phyloP scores from a whole-genome alignment of 2,329 filamentous ascomycete genomes.

The Colletotrichum coccodes region DNA sequence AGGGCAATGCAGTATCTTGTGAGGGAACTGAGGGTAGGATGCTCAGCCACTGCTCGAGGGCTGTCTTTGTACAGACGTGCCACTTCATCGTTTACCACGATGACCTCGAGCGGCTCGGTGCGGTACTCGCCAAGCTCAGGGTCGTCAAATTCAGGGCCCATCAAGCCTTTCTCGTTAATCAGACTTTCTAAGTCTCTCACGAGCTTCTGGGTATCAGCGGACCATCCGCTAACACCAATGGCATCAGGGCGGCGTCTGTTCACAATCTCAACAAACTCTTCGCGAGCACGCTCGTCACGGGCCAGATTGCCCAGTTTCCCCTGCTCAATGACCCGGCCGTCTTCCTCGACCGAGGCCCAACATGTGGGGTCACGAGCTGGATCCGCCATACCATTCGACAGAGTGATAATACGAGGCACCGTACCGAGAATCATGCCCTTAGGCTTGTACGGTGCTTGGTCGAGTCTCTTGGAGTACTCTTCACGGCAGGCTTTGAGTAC shows the following conservation, averaged over 20 bases:
- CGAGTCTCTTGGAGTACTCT: conserved; percentile 87
- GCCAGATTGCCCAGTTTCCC: conserved; percentile 86
- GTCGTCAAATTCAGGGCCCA: conserved; percentile 85
- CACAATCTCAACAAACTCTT: conserved; percentile 81
- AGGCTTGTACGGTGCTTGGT: conserved; percentile 96
- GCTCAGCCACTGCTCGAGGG: conserved; percentile 79
- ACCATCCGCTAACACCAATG: conserved; percentile 88
- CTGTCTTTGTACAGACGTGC: conserved; percentile 97
- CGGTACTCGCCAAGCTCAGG: conserved; percentile 79
- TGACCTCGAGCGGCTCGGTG: conserved; percentile 84
- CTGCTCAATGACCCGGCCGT: conserved; percentile 88
- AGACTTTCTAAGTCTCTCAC: conserved; percentile 84
- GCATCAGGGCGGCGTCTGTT: conserved; percentile 87
- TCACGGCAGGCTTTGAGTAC: conserved; percentile 90
- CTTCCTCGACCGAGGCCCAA: conserved; percentile 94
- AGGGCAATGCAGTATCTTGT: conserved; percentile 91
- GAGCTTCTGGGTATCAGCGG: conserved; percentile 85
- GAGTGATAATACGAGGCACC: conserved; percentile 83
- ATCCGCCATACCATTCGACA: conserved; percentile 87
- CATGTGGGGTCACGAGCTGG: conserved; percentile 80
- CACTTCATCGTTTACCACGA: conserved; percentile 96
- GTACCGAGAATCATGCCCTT: conserved; percentile 92
- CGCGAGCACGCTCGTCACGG: conserved; percentile 72
- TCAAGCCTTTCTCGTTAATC: conserved; percentile 80
- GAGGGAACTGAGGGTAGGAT: conserved; percentile 81